Conservation (phyloP, 1,284 basidiomycete genomes). For the Earliella scabrosa region DNA sequence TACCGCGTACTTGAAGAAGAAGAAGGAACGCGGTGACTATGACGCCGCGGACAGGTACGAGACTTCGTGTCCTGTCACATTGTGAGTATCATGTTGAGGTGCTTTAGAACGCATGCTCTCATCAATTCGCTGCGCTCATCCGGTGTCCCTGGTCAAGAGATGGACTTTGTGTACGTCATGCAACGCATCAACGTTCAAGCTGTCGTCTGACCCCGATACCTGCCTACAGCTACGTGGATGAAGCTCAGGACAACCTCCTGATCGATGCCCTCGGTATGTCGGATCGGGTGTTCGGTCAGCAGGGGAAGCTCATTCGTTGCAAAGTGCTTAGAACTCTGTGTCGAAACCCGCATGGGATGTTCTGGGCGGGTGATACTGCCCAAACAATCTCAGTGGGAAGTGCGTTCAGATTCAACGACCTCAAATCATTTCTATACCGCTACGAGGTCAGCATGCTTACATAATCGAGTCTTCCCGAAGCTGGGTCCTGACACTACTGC, state of each 20-base stretch:
- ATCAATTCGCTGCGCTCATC: neutral
- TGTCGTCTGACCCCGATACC: neutral
- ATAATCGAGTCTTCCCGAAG: no score
- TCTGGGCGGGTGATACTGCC: constrained; percentile 81
- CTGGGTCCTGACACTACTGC: no score
- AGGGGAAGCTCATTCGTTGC: neutral
- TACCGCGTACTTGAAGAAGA: neutral
- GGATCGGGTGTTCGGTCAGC: no score
- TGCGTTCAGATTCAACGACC: constrained; percentile 70
- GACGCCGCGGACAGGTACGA: neutral
- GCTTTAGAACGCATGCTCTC: neutral
- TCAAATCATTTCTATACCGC: constrained; percentile 66
- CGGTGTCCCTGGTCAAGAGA: constrained; percentile 42
- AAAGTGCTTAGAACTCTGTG: constrained; percentile 65
- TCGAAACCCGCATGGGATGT: constrained; percentile 64
- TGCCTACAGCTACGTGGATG: constrained; percentile 66
- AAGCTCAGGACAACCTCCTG: constrained; percentile 72
- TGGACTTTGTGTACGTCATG: constrained; percentile 58
- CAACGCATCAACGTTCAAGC: neutral
- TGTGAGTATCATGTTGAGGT: neutral
- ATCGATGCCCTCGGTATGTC: constrained; percentile 62
- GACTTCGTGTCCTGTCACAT: neutral
- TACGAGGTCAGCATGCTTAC: constrained; percentile 47
- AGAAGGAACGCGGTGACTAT: neutral
- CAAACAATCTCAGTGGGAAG: constrained; percentile 77